phyloP scores from a whole-genome alignment of 805 yeast genomes.

The Pichia nakasei region DNA sequence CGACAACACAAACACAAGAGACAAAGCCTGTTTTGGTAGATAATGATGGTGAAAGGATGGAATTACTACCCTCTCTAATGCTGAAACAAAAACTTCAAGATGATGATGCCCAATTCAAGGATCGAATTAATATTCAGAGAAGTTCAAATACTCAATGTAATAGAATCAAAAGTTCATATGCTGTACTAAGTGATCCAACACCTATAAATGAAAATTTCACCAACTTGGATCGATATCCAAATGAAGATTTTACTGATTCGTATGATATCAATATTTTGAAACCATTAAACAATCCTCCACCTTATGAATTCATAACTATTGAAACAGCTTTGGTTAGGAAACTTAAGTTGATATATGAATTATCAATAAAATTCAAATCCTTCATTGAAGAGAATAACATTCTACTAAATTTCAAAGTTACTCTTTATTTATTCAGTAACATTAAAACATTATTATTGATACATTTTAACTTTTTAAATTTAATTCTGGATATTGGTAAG shows the following conservation, averaged over 20 bases:
- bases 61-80: conserved; percentile 5
- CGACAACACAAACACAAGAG: conserved; percentile 3
- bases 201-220: not conserved
- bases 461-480: conserved; percentile 10
- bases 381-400: conserved; percentile 4
- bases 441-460: conserved; percentile 11
- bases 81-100: conserved; percentile 3
- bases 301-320: conserved; percentile 5
- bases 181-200: too few species aligned
- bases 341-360: conserved; percentile 3
- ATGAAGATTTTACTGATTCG: not conserved
- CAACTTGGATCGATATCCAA: too few species aligned
- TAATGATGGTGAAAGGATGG: not conserved
- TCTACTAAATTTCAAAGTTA: conserved; percentile 16
- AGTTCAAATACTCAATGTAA: not conserved
- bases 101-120: not conserved
- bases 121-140: not conserved
- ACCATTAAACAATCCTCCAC: conserved; percentile 5
- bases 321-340: conserved; percentile 6
- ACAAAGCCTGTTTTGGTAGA: not conserved
- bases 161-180: too few species aligned
- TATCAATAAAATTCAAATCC: conserved; percentile 3
- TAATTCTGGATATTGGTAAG: conserved; percentile 1
- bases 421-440: conserved; percentile 18
- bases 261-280: not conserved